Evolutionary conservation across 2,329 filamentous ascomycete species (phyloP), one percentile per base, ranked within the genome.

Genomic region (Dendrostoma leiphaemia): DNA sequence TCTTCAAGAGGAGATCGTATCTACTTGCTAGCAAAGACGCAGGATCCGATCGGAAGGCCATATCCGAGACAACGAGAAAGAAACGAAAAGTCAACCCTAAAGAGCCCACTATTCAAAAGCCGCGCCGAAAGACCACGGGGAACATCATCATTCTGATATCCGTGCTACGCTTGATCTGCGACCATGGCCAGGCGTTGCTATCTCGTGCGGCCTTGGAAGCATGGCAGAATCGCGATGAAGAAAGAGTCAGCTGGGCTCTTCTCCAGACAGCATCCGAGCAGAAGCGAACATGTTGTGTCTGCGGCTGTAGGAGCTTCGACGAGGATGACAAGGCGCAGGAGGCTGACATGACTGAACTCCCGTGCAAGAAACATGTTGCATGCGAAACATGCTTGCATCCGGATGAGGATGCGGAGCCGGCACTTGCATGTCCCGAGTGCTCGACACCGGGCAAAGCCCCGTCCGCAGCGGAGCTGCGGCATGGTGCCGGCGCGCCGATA

Each of bases 151-250:
- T 53, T 5, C 45, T 65, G 4, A 64, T 68, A 40, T 55, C 44
- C n/a, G 38, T 61, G 8, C 56, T 69, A 6, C 53, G 66, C 13
- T 57, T 60, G 10, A 68, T 70, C 44, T 69, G 67, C 59, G 54
- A 69, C 45, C 64, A 69, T 40, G 66, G 67, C 4, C 53, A 64
- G 48, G 48, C 59, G 4, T 59, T 69, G 9, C 57, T 69, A 3
- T 60, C 62, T 21, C 45, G 44, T 24, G 41, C 43, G 9, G 56
- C 59, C 21, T 41, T 64, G 17, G 31, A 58, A 31, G 53, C 53
- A n/a, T 64, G 61, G 61, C 44, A 44, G 32, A 52, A 54, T 24
- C 56, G 53, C 12, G 41, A 56, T 31, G 47, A 26, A 15, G 41
- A 13, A 19, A n/a, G 24, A 23, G 23, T 44, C 26, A 47, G 37